Evolutionary conservation across 2,329 filamentous ascomycete genomes (phyloP).

Genomic region (Fusarium devonianum): DNA sequence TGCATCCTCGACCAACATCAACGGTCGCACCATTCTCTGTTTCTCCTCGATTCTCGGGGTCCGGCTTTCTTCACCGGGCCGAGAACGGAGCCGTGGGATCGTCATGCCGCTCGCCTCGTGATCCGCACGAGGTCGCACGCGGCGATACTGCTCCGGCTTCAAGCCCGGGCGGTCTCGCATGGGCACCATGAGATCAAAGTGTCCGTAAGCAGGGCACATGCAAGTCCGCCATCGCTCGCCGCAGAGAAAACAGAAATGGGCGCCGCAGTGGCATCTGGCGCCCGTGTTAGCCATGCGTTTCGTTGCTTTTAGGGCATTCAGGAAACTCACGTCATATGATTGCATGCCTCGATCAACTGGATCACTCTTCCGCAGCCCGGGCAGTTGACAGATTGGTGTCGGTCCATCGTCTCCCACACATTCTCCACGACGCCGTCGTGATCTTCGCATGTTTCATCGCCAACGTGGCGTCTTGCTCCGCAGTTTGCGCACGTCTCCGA

Average conservation of each 20-base stretch:
- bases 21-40: neutral
- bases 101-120: neutral
- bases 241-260: slow-evolving; percentile 60
- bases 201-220: slow-evolving; percentile 34
- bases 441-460: slow-evolving; percentile 10
- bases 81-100: slow-evolving; percentile 30
- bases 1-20: too few species aligned
- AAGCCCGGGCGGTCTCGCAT: slow-evolving; percentile 20
- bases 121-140: neutral
- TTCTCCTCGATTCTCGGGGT: neutral
- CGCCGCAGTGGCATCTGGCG: slow-evolving; percentile 51
- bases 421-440: slow-evolving; percentile 27
- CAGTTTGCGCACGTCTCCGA: slow-evolving; percentile 25
- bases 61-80: slow-evolving; percentile 8
- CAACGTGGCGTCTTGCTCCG: slow-evolving; percentile 14
- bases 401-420: slow-evolving; percentile 39
- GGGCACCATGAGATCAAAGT: slow-evolving; percentile 12
- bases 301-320: neutral
- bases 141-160: slow-evolving; percentile 31
- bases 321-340: slow-evolving; percentile 38
- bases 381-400: slow-evolving; percentile 33
- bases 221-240: slow-evolving; percentile 53
- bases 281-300: neutral
- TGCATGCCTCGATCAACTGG: slow-evolving; percentile 33
- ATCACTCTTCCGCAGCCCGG: slow-evolving; percentile 35